Base-by-base conservation (phyloP, 1,139 yeast genomes). In the Taphrina pruni region DNA sequence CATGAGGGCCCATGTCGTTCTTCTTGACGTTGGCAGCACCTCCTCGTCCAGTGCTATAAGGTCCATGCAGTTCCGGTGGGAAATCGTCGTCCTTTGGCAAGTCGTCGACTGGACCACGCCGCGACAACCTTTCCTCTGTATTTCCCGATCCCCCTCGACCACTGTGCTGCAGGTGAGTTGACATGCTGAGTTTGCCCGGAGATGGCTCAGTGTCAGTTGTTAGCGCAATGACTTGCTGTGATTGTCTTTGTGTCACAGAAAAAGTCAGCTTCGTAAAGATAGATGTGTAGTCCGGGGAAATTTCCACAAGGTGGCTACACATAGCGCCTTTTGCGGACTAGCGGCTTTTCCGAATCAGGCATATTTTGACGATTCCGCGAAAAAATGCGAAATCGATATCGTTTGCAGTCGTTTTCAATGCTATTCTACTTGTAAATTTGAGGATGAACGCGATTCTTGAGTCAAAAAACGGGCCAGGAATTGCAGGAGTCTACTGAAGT, bases 21-120 rank as follows among this genome's bases (percentile, higher is more conserved):
- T 39, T 48, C 57, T 50, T 51, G 35, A 60, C 58, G 36, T 60
- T 60, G 45, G 65, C 65, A 1, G 46, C 50, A 1, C 65, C 65
- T n/a, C 65, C 65, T n/a, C 65, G 57, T 11, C 65, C 65, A 7
- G 65, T 60, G 12, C 51, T 38, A 35, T 60, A 60, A 0, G 50
- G 56, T 9, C 65, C 65, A 26, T 60, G 58, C 14, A 58, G 54
- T 17, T 58, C 54, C 1, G 62, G 62, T 7, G 62, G 62, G 17
- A 58, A 58, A 12, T 58, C 62, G 6, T 21, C 43, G 36, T 21
- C 36, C 54, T 8, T 26, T 21, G 54, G 54, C 32, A 11, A 11
- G 8, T 21, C 54, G 36, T 50, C 54, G 4, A 17, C 9, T 7
- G 54, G 36, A 21, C 36, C n/a, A 8, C n/a, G 54, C n/a, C 54